A percentile compares a stretch with the other conserved stretches of the same genome.
Evolutionary conservation across 2,329 filamentous ascomycete species (phyloP).

Genomic region (Clonostachys chloroleuca): DNA sequence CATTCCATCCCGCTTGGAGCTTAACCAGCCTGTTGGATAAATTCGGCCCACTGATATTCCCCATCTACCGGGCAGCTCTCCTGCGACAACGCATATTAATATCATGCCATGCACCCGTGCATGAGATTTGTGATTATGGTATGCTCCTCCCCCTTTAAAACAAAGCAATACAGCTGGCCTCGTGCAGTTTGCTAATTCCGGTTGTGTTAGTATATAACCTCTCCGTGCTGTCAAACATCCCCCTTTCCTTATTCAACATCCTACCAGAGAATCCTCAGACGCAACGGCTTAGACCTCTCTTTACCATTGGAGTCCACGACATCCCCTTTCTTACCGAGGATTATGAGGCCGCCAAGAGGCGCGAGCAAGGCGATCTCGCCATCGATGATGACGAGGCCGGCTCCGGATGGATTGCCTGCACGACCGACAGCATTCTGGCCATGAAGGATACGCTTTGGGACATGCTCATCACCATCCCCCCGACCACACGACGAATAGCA

Average conservation of each 20-base stretch:
- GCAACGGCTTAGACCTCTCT: constrained; percentile 74
- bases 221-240: constrained; percentile 88
- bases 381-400: constrained; percentile 34
- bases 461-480: constrained; percentile 80
- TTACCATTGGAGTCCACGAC: constrained; percentile 89
- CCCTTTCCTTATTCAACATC: constrained; percentile 65
- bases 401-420: constrained; percentile 87
- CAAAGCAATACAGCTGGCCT: no score
- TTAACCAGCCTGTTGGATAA: constrained; percentile 71
- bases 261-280: constrained; percentile 59
- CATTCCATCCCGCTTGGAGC: constrained; percentile 83
- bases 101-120: constrained; percentile 80
- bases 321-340: constrained; percentile 72
- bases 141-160: constrained; percentile 13
- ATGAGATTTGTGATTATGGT: constrained; percentile 87
- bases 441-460: constrained; percentile 88
- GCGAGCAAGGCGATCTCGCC: constrained; percentile 23
- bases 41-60: constrained; percentile 90
- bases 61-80: constrained; percentile 81
- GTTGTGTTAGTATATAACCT: constrained; percentile 73
- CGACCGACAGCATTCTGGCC: constrained; percentile 87
- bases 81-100: constrained; percentile 85
- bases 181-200: constrained; percentile 4
- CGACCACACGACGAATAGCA: constrained; percentile 49
- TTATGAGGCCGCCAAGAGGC: constrained; percentile 38